Percentiles rank a stretch among this genome's conserved stretches.
phyloP scores from a whole-genome alignment of 257 asterid genomes.

The Handroanthus guayacan region DNA sequence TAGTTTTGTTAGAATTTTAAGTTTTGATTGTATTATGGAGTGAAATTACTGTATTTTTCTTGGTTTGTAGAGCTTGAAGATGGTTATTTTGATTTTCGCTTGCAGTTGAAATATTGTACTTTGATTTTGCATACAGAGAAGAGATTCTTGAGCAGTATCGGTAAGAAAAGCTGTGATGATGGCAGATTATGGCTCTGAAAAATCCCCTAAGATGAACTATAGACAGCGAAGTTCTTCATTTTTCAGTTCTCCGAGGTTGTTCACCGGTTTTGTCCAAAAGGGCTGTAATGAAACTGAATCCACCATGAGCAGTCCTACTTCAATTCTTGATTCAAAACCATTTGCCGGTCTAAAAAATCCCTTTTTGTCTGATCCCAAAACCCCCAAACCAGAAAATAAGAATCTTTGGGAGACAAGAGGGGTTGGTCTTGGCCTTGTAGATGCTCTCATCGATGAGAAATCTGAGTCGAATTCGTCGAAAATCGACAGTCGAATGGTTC shows the following conservation, averaged over 20 bases:
- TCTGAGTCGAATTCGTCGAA: slow-evolving; percentile 47
- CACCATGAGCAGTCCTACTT: slow-evolving; percentile 68
- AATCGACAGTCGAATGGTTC: slow-evolving; percentile 53
- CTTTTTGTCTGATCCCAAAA: slow-evolving; percentile 54
- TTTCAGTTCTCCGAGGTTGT: slow-evolving; percentile 70
- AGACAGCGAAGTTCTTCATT: slow-evolving; percentile 58
- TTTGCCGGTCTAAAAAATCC: slow-evolving; percentile 54
- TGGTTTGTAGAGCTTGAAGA: neutral
- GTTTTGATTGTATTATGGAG: slow-evolving; percentile 4
- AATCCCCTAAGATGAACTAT: slow-evolving; percentile 48
- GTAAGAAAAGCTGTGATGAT: slow-evolving; percentile 30
- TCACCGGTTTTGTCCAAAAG: slow-evolving; percentile 56
- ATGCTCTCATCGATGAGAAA: slow-evolving; percentile 61
- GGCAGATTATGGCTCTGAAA: slow-evolving; percentile 61
- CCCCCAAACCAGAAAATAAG: slow-evolving; percentile 55
- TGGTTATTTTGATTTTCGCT: neutral
- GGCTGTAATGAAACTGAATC: slow-evolving; percentile 58
- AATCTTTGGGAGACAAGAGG: slow-evolving; percentile 51
- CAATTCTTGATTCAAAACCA: slow-evolving; percentile 71
- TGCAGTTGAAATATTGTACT: slow-evolving; percentile 20
- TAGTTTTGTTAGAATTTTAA: slow-evolving; percentile 5
- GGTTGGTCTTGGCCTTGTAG: slow-evolving; percentile 70
- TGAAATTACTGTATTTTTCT: slow-evolving; percentile 31
- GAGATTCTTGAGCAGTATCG: slow-evolving; percentile 18
- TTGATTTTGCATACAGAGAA: slow-evolving; percentile 31